These are phyloP conservation scores for Colletotrichum costaricense DNA, from an alignment of 2,329 filamentous ascomycete species.

Conservation along the genomic window DNA sequence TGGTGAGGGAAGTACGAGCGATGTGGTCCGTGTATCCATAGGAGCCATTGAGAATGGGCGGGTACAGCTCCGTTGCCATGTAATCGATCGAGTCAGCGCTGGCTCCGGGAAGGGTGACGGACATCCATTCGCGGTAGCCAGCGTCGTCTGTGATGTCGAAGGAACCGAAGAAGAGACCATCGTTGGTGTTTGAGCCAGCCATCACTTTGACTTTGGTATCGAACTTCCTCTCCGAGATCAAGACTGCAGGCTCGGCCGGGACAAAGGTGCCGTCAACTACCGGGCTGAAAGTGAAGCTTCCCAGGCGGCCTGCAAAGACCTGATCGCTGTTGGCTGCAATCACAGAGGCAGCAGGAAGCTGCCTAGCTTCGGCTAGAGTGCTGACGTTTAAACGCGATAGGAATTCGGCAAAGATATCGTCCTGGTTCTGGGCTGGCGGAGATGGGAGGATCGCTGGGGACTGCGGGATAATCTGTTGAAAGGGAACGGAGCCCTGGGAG, in stretches of 20 bases:
- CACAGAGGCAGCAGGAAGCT: background rate
- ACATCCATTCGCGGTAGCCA: too few relatives aligned
- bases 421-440: too few relatives aligned
- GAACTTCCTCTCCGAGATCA: constrained; percentile 19
- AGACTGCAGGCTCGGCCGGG: constrained; percentile 19
- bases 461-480: background rate
- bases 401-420: too few relatives aligned
- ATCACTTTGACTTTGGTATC: constrained; percentile 26
- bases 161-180: constrained; percentile 58
- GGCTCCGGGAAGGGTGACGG: too few relatives aligned
- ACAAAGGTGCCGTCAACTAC: constrained; percentile 26
- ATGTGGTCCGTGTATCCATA: too few relatives aligned
- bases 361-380: background rate
- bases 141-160: constrained; percentile 53
- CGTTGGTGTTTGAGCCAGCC: constrained; percentile 57
- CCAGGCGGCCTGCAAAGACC: constrained; percentile 3
- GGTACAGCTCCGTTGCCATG: too few relatives aligned
- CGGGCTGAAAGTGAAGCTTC: too few relatives aligned
- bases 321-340: background rate
- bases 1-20: too few relatives aligned
- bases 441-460: background rate
- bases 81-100: too few relatives aligned
- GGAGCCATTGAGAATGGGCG: too few relatives aligned
- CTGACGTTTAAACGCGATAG: background rate
- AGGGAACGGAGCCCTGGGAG: background rate